Evolutionary conservation across 495 filamentous ascomycete species (phyloP), one percentile per base, ranked within the genome.

Genomic region (Penicillium macrosclerotiorum): DNA sequence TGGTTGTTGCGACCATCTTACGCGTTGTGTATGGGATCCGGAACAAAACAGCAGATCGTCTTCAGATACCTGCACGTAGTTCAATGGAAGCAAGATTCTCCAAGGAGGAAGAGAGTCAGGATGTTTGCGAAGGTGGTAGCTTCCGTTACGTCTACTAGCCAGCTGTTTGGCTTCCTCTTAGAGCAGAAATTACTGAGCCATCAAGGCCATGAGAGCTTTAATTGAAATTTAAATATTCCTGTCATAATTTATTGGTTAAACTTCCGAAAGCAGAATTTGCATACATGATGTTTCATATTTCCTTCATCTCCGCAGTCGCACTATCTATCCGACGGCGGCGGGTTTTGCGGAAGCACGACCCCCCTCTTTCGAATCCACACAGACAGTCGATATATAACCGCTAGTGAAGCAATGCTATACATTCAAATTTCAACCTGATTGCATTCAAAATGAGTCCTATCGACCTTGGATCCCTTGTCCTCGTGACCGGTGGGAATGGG

Each of bases 401-500:
- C n/a, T n/a, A n/a, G n/a, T n/a, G n/a, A n/a, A n/a, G n/a, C n/a
- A n/a, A n/a, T n/a, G n/a, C n/a, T n/a, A n/a, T n/a, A n/a, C n/a
- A n/a, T 17, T 8, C 19, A 3, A 18, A n/a, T 11, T 29, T 20
- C 0, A 11, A 24, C 18, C 18, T 19, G 20, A 37, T 5, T 2
- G 6, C n/a, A 12, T 25, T 37, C 8, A 49, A 11, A 13, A 57
- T 57, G 54, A n/a, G 50, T 16, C 45, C 50, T 3, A 35, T 54
- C 19, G 45, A 57, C 1, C 13, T 37, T 14, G 46, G 37, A 16
- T 50, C 54, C n/a, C 27, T 50, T 3, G 33, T 77, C 19, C 68
- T 80, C 8, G 49, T 77, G 30, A 76, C 71, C 6, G 73, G 73
- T 26, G 67, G 64, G 22, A 75, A 75, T 29, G 71, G 72, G 22